phyloP scores from a whole-genome alignment of 2,329 filamentous ascomycete genomes.

The Trichoderma sp. region DNA sequence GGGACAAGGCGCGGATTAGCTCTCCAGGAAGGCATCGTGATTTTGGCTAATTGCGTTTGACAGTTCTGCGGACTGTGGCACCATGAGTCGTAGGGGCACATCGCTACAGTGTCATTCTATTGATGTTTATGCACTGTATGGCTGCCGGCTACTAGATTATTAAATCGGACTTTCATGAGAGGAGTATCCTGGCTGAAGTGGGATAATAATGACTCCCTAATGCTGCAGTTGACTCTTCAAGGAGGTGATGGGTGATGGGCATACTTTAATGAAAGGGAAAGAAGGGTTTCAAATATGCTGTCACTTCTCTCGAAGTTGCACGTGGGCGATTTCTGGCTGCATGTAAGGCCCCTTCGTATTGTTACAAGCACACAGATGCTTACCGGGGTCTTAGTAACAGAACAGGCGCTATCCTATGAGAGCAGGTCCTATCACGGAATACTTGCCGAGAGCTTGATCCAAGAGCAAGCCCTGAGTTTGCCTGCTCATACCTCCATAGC shows the following conservation, averaged over 20 bases:
- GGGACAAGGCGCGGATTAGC: neutral
- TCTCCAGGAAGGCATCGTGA: neutral
- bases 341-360: neutral
- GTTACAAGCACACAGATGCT: neutral
- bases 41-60: conserved; percentile 8
- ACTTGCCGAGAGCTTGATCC: neutral
- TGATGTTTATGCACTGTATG: neutral
- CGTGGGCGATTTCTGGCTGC: neutral
- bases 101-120: neutral
- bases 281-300: neutral
- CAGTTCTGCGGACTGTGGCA: neutral
- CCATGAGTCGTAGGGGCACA: neutral
- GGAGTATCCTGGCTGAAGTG: neutral
- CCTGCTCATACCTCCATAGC: neutral
- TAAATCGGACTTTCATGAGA: neutral
- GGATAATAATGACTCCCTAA: neutral
- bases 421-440: neutral
- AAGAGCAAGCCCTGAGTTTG: neutral
- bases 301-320: neutral
- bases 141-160: neutral
- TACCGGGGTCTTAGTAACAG: neutral
- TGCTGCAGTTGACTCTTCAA: neutral
- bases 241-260: neutral
- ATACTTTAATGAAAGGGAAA: neutral
- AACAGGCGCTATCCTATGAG: neutral